Percentiles rank a stretch among this genome's conserved stretches.
phyloP scores from a whole-genome alignment of 2,329 filamentous ascomycete species.

The Claviceps sorghi region DNA sequence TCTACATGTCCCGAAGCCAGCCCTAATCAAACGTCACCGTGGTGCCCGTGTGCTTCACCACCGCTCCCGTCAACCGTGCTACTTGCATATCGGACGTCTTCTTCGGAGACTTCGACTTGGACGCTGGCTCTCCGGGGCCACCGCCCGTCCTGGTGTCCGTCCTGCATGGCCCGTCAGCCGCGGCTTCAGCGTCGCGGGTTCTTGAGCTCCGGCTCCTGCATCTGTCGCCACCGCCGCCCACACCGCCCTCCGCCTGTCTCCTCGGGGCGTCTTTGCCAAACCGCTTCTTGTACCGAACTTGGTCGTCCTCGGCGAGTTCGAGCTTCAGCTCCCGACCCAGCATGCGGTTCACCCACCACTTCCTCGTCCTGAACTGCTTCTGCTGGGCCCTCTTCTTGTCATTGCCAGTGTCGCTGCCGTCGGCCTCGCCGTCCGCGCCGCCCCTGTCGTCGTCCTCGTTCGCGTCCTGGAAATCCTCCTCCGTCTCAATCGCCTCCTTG shows the following conservation, averaged over 20 bases:
- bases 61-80: conserved; percentile 60
- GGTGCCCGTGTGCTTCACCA: conserved; percentile 64
- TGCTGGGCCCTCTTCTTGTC: conserved; percentile 25
- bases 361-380: conserved; percentile 44
- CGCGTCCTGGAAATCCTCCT: conserved; percentile 42
- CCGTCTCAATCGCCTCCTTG: conserved; percentile 47
- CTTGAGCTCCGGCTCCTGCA: conserved; percentile 23
- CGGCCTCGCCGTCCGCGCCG: conserved; percentile 13
- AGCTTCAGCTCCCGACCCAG: conserved; percentile 68
- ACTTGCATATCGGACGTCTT: conserved; percentile 32
- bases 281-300: conserved; percentile 82
- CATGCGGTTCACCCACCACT: conserved; percentile 78
- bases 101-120: conserved; percentile 25
- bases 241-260: conserved; percentile 10
- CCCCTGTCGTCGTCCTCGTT: conserved; percentile 30
- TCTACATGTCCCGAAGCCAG: too few species aligned
- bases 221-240: conserved; percentile 8
- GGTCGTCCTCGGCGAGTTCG: conserved; percentile 87
- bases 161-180: conserved; percentile 12
- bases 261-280: conserved; percentile 59
- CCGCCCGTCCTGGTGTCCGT: not conserved
- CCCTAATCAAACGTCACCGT: conserved; percentile 66
- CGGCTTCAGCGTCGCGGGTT: conserved; percentile 14
- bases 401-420: conserved; percentile 9
- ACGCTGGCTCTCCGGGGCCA: conserved; percentile 8